Evolutionary conservation across 2,329 filamentous ascomycete species (phyloP), one percentile per base, ranked within the genome.

Genomic region (Ambrosiella xylebori): DNA sequence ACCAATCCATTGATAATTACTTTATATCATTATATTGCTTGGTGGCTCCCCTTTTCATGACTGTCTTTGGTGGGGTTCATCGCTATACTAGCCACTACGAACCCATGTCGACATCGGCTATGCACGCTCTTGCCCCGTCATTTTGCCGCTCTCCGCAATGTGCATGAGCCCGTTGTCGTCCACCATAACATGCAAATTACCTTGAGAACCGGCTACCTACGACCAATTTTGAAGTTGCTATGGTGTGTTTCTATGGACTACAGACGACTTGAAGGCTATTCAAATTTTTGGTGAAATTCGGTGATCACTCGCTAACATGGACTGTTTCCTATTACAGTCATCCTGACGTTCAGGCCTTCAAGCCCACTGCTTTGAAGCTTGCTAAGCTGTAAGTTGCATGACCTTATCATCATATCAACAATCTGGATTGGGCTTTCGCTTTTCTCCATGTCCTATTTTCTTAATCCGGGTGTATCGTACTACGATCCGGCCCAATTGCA

Each of bases 301-400:
- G 27, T 11, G 47, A n/a, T 51, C 17, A 6, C 38, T 55, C 5
- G 19, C 53, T 55, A 44, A 55, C 40, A 1, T 27, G 19, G 19
- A 12, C 8, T 55, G 40, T 53, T 35, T 3, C n/a, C 12, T 5
- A 61, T 38, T 64, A 64, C 63, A 82, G 81, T 75, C 90, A 97
- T 70, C 90, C 91, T 63, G 87, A 96, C 80, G 88, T 96, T 67
- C 83, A 87, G 69, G 90, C 89, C 69, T 97, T 97, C 79, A 96
- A 96, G 82, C 86, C 91, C 56, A 91, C 86, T 62, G 91, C 91
- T 68, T 78, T 97, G 72, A 85, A 85, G 74, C 86, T 97, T 75
- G 84, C 89, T 64, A 96, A 96, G 79, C 85, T 88, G 88, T 95
- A 80, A 72, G 86, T 80, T 54, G 57, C 17, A 39, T 50, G 45